These are phyloP conservation scores for Pascua sp. DNA, from an alignment of 1,284 basidiomycete species.

Conservation along the genomic window DNA sequence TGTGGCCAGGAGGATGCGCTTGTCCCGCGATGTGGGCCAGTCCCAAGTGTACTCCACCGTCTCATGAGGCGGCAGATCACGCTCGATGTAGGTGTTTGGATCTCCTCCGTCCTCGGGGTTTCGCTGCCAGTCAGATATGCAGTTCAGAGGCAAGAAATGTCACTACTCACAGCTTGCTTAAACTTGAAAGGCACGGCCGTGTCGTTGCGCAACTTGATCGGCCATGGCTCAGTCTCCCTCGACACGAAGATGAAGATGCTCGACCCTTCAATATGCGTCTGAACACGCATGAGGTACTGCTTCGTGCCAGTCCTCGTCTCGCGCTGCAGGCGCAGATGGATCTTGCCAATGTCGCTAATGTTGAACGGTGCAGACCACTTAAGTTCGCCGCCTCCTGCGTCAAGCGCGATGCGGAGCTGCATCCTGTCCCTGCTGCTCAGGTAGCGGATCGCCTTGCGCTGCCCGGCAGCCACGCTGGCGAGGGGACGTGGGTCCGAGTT, in stretches of 20 bases:
- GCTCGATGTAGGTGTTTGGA: slow-evolving; percentile 44
- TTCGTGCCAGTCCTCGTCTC: slow-evolving; percentile 49
- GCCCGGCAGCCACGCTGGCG: slow-evolving; percentile 59
- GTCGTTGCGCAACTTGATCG: slow-evolving; percentile 86
- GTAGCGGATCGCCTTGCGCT: slow-evolving; percentile 67
- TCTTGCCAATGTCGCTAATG: slow-evolving; percentile 82
- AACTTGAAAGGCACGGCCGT: slow-evolving; percentile 71
- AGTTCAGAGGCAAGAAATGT: slow-evolving; percentile 20
- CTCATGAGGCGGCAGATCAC: slow-evolving; percentile 24
- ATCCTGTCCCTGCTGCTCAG: slow-evolving; percentile 60
- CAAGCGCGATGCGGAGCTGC: slow-evolving; percentile 76
- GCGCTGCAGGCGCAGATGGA: slow-evolving; percentile 63
- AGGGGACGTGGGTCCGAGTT: slow-evolving; percentile 60
- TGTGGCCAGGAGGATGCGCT: slow-evolving; percentile 69
- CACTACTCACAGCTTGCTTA: slow-evolving; percentile 65
- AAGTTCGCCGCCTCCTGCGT: slow-evolving; percentile 67
- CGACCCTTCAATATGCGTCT: slow-evolving; percentile 80
- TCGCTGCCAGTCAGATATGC: neutral
- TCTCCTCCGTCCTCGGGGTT: slow-evolving; percentile 41
- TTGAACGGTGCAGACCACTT: slow-evolving; percentile 86
- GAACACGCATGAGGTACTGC: slow-evolving; percentile 67
- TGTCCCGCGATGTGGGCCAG: slow-evolving; percentile 77
- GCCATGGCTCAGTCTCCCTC: slow-evolving; percentile 70
- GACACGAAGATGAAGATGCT: slow-evolving; percentile 82
- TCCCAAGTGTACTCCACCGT: slow-evolving; percentile 81